phyloP scores from a whole-genome alignment of 257 asterid genomes.

The Nyctanthes arbortristis region DNA sequence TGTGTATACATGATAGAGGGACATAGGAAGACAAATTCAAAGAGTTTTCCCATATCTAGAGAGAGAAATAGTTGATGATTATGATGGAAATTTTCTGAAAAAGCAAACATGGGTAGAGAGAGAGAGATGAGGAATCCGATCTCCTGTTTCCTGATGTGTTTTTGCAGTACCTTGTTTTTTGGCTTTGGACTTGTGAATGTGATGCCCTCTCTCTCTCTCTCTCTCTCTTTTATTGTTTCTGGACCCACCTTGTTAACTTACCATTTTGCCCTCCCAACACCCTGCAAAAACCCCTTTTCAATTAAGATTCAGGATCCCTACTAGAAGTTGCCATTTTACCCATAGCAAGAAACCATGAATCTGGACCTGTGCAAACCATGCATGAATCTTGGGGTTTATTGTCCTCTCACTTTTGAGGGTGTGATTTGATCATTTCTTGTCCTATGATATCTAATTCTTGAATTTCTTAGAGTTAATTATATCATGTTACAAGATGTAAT shows the following conservation, averaged over 20 bases:
- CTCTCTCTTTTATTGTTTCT: not conserved
- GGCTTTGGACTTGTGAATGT: conserved; percentile 34
- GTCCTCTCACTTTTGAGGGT: too few relatives aligned
- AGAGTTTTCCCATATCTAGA: not conserved
- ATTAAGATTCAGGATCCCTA: too few relatives aligned
- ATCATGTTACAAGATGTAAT: too few relatives aligned
- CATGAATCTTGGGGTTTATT: too few relatives aligned
- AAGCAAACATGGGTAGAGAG: conserved; percentile 29
- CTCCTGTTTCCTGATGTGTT: conserved; percentile 31
- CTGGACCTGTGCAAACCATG: too few relatives aligned
- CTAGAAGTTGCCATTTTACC: too few relatives aligned
- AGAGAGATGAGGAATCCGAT: not conserved
- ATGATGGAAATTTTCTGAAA: conserved; percentile 31
- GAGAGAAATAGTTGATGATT: conserved; percentile 23
- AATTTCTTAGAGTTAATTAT: too few relatives aligned
- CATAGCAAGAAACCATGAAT: too few relatives aligned
- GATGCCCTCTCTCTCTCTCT: conserved; percentile 29
- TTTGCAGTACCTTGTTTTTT: conserved; percentile 43
- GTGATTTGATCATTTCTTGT: too few relatives aligned
- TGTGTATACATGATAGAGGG: not conserved
- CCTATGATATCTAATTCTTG: too few relatives aligned
- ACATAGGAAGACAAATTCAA: conserved; percentile 1
- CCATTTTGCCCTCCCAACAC: conserved; percentile 25
- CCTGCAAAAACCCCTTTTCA: too few relatives aligned
- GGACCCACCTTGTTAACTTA: not conserved